phyloP scores from a whole-genome alignment of 2,329 filamentous ascomycete species.

The Chaetoscypha palmicola region DNA sequence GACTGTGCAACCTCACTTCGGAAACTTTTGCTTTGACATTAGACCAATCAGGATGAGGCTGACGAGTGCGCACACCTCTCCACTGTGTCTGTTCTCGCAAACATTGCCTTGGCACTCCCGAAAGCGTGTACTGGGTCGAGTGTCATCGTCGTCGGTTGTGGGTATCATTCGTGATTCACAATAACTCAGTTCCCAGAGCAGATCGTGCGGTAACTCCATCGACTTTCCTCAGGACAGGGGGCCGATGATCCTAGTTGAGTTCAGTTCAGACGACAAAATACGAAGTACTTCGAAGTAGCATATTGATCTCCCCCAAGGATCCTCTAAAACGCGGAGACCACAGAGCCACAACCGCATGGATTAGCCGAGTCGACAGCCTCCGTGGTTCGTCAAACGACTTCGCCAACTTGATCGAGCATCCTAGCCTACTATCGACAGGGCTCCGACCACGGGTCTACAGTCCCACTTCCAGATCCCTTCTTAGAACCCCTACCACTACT shows the following conservation, averaged over 20 bases:
- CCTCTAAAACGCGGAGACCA: constrained; percentile 23
- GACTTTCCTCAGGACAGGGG: background rate
- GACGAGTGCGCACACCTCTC: too few species aligned
- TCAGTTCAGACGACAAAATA: constrained; percentile 29
- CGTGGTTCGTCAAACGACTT: constrained; percentile 20
- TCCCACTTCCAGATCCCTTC: background rate
- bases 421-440: constrained; percentile 29
- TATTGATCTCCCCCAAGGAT: constrained; percentile 23
- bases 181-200: constrained; percentile 22
- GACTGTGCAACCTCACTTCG: too few species aligned
- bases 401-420: constrained; percentile 15
- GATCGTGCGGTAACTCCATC: constrained; percentile 17
- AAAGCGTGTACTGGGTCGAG: constrained; percentile 5
- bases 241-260: background rate
- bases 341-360: constrained; percentile 20
- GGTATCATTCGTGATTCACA: constrained; percentile 28
- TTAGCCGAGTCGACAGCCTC: too few species aligned
- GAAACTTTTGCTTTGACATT: too few species aligned
- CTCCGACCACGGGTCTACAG: constrained; percentile 20
- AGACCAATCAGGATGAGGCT: too few species aligned
- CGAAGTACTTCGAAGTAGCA: too few species aligned
- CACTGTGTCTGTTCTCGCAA: constrained; percentile 1
- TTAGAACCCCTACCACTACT: constrained; percentile 8
- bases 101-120: background rate
- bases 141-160: constrained; percentile 8